These are phyloP conservation scores for Fusarium piperis DNA, from an alignment of 2,329 filamentous ascomycete genomes.

Conservation along the genomic window DNA sequence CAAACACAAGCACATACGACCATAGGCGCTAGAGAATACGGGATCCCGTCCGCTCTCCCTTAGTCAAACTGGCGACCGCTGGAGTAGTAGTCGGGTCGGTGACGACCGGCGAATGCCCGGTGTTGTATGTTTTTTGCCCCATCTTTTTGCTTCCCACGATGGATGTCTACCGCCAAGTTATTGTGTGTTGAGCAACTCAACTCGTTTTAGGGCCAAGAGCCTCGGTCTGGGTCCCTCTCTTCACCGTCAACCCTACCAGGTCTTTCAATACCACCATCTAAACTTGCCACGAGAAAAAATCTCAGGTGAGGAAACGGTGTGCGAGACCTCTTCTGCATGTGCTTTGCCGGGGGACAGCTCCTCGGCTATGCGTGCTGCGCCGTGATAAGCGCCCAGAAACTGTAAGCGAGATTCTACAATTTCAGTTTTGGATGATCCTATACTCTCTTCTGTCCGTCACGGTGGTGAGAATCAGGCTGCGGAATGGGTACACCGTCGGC, in stretches of 20 bases:
- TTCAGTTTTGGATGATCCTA: not conserved
- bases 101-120: conserved; percentile 23
- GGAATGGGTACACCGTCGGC: not conserved
- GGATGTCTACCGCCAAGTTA: not conserved
- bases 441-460: not conserved
- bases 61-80: conserved; percentile 21
- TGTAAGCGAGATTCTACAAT: not conserved
- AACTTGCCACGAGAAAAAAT: not conserved
- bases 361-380: not conserved
- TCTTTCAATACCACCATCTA: not conserved
- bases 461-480: not conserved
- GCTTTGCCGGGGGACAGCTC: not conserved
- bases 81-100: conserved; percentile 6
- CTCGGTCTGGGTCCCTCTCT: not conserved
- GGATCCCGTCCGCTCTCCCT: conserved; percentile 31
- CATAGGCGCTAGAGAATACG: conserved; percentile 28
- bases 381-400: not conserved
- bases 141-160: not conserved
- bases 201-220: too few species aligned
- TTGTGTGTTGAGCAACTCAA: not conserved
- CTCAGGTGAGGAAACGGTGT: not conserved
- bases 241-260: not conserved
- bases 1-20: conserved; percentile 13
- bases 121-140: conserved; percentile 19
- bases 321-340: not conserved